Base-by-base conservation (phyloP, 495 filamentous ascomycete genomes). In the Xylaria longipes region DNA sequence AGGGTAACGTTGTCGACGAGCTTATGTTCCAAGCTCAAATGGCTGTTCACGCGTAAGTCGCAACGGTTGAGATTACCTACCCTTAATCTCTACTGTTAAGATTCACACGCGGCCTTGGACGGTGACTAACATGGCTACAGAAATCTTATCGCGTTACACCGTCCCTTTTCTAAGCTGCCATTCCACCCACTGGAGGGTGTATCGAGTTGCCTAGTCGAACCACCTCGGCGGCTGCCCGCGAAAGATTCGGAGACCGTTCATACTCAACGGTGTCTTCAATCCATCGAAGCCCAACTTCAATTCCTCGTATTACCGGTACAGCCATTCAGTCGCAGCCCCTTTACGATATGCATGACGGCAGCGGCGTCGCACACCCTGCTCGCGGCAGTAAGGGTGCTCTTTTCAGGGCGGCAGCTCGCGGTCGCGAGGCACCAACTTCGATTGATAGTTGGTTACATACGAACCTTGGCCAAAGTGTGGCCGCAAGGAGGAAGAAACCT, bases 21-120 rank as follows among this genome's bases (percentile, higher is more conserved):
- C 86, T 93, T 75, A 86, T 93, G 77, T 92, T 93, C 81, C 91
- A 92, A 76, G 90, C 91, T 15, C 89, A 88, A 45, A 90, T 91
- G 87, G 83, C 90, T 27, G 80, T 90, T 17, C 86, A 89, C 77
- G 84, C 81, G 70, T 78, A 41, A 77, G 73, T 70, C 35, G 5
- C 57, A 25, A 29, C 2, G 27, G 11, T 14, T 4, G 25, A 17
- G 27, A 27, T 17, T 56, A 17, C 52, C 12, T 29, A 11, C 8
- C n/a, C 14, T 3, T 27, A 5, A 29, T 17, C 27, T 31, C 27
- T 17, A 31, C 14, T 31, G 12, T 29, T 5, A 31, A 56, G 25
- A 29, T 22, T n/a, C 57, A 39, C 5, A 33, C 5, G 5, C 9
- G 15, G 25, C n/a, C 11, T 61, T 12, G 17, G 5, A 15, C 22